Conservation (phyloP, 768 basidiomycete genomes). For the Russula lepida region DNA sequence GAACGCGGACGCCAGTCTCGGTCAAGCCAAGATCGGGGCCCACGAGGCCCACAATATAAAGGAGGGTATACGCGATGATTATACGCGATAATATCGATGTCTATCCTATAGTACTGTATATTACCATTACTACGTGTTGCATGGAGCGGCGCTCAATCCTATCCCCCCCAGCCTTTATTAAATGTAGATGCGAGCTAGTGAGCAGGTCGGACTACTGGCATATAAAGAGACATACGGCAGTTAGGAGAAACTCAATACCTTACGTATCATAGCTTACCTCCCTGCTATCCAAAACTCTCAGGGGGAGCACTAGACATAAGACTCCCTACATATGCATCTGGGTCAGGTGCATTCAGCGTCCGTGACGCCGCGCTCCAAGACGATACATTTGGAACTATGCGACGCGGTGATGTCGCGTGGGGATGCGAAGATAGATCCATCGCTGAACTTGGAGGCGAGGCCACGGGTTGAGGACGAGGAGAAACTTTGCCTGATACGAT, state of each 20-base stretch:
- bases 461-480: neutral
- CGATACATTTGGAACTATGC: slow-evolving; percentile 26
- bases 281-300: neutral
- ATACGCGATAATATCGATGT: slow-evolving; percentile 22
- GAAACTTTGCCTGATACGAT: slow-evolving; percentile 23
- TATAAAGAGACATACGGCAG: neutral
- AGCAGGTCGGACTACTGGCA: neutral
- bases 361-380: slow-evolving; percentile 30
- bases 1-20: neutral
- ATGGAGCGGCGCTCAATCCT: neutral
- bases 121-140: neutral
- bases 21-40: slow-evolving; percentile 15
- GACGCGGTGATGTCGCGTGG: slow-evolving; percentile 23
- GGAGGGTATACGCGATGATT: slow-evolving; percentile 28
- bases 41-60: slow-evolving; percentile 27
- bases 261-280: neutral
- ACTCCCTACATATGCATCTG: slow-evolving; percentile 16
- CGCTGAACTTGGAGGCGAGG: slow-evolving; percentile 11
- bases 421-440: slow-evolving; percentile 21
- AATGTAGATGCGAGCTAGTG: neutral
- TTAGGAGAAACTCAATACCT: neutral
- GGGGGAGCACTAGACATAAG: neutral
- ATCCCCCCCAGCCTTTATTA: neutral
- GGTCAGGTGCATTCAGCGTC: slow-evolving; percentile 21
- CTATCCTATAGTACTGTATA: neutral